These are phyloP conservation scores for Yarrowia alimentaria DNA, from an alignment of 805 yeast species.

Conservation along the genomic window DNA sequence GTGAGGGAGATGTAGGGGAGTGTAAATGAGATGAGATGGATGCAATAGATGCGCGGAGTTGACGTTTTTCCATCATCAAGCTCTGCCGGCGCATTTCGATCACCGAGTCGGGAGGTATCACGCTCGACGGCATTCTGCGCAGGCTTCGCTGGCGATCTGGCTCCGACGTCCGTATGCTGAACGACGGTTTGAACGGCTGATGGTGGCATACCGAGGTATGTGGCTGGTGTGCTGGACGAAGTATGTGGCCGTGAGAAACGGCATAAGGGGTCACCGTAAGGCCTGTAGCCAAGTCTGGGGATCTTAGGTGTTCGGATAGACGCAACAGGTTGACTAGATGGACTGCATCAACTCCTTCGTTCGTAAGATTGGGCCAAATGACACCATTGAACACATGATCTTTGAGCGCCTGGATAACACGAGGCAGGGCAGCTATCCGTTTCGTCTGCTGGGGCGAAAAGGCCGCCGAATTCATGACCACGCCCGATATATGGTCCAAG, in stretches of 20 bases:
- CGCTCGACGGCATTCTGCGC: slow-evolving; percentile 18
- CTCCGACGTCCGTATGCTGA: slow-evolving; percentile 9
- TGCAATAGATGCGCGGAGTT: slow-evolving; percentile 9
- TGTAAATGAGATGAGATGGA: slow-evolving; percentile 6
- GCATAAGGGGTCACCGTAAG: slow-evolving; percentile 32
- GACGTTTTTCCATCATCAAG: slow-evolving; percentile 24
- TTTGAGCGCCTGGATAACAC: slow-evolving; percentile 54
- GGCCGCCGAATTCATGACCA: slow-evolving; percentile 70
- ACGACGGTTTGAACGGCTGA: slow-evolving; percentile 19
- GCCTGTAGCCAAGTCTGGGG: slow-evolving; percentile 28
- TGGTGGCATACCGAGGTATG: background rate
- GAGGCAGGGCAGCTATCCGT: slow-evolving; percentile 51
- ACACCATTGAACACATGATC: slow-evolving; percentile 65
- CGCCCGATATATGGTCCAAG: slow-evolving; percentile 71
- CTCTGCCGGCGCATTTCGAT: slow-evolving; percentile 26
- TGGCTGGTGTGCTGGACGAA: slow-evolving; percentile 17
- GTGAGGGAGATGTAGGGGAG: slow-evolving; percentile 10
- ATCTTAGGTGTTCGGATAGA: slow-evolving; percentile 12
- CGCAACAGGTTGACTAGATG: slow-evolving; percentile 29
- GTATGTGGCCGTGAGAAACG: slow-evolving; percentile 36
- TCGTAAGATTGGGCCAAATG: slow-evolving; percentile 74
- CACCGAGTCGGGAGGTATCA: slow-evolving; percentile 21
- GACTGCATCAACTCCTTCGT: slow-evolving; percentile 32
- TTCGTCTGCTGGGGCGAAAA: slow-evolving; percentile 43
- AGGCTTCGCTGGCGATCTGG: background rate